Conservation (phyloP, 2,329 filamentous ascomycete species). For the Fusarium poae region DNA sequence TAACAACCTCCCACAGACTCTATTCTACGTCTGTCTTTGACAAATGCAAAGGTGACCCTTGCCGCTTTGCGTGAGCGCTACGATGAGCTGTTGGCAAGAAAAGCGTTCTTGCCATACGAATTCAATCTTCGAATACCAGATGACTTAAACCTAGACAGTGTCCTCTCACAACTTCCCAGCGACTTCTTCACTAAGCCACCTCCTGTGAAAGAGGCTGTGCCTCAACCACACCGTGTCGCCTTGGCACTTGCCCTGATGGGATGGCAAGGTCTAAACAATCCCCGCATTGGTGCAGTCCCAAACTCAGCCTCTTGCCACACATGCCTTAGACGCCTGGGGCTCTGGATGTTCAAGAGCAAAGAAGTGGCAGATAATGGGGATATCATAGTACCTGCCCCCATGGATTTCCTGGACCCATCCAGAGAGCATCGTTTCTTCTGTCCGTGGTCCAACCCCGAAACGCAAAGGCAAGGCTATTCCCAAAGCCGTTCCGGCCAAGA, state of each 20-base stretch:
- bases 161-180: conserved; percentile 63
- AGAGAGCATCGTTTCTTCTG: conserved; percentile 86
- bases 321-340: conserved; percentile 87
- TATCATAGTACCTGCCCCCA: conserved; percentile 69
- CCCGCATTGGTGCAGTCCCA: conserved; percentile 70
- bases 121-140: conserved; percentile 71
- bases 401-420: conserved; percentile 76
- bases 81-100: conserved; percentile 68
- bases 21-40: conserved; percentile 72
- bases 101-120: conserved; percentile 70
- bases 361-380: conserved; percentile 68
- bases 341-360: conserved; percentile 94
- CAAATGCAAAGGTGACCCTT: conserved; percentile 71
- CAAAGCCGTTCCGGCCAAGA: conserved; percentile 53
- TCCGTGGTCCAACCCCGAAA: conserved; percentile 77
- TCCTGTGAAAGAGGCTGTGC: conserved; percentile 47
- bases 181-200: conserved; percentile 67
- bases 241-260: conserved; percentile 78
- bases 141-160: conserved; percentile 63
- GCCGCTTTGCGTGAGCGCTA: conserved; percentile 73
- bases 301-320: conserved; percentile 85
- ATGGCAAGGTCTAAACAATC: conserved; percentile 76
- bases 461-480: conserved; percentile 64
- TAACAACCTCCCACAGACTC: conserved; percentile 60
- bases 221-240: conserved; percentile 69